These are phyloP conservation scores for Pilaira anomala DNA, from an alignment of 192 early-diverging fungal species.

Conservation along the genomic window DNA sequence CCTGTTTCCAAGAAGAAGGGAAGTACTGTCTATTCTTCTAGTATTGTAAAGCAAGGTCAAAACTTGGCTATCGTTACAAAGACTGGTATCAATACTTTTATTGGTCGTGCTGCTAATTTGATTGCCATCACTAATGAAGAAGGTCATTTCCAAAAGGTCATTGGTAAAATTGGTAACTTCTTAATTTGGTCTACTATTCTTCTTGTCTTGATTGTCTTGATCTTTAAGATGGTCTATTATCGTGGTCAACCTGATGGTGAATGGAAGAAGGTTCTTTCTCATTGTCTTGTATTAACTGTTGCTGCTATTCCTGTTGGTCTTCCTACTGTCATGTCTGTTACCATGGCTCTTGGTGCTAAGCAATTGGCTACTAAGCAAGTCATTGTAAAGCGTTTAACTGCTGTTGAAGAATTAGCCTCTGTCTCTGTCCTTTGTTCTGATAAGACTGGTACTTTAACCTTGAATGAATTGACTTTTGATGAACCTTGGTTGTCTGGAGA, in stretches of 20 bases:
- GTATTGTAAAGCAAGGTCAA: slow-evolving; percentile 89
- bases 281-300: slow-evolving; percentile 79
- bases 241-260: slow-evolving; percentile 41
- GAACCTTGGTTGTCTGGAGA: slow-evolving; percentile 69
- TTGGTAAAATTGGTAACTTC: slow-evolving; percentile 91
- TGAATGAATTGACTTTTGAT: slow-evolving; percentile 90
- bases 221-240: slow-evolving; percentile 53
- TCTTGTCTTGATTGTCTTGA: slow-evolving; percentile 72
- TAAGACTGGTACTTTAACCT: slow-evolving; percentile 88
- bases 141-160: slow-evolving; percentile 94
- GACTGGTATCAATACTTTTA: slow-evolving; percentile 86
- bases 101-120: slow-evolving; percentile 85
- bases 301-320: slow-evolving; percentile 92
- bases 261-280: slow-evolving; percentile 53
- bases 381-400: slow-evolving; percentile 92
- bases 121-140: slow-evolving; percentile 82
- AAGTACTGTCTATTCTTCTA: slow-evolving; percentile 81
- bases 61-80: slow-evolving; percentile 86
- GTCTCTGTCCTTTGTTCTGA: slow-evolving; percentile 82
- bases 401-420: slow-evolving; percentile 89
- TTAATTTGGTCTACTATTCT: slow-evolving; percentile 75
- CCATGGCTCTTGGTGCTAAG: slow-evolving; percentile 90
- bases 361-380: slow-evolving; percentile 86
- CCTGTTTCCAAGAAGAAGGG: slow-evolving; percentile 80
- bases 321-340: slow-evolving; percentile 90